phyloP scores from a whole-genome alignment of 2,329 filamentous ascomycete genomes.

The Xylaria sp. region DNA sequence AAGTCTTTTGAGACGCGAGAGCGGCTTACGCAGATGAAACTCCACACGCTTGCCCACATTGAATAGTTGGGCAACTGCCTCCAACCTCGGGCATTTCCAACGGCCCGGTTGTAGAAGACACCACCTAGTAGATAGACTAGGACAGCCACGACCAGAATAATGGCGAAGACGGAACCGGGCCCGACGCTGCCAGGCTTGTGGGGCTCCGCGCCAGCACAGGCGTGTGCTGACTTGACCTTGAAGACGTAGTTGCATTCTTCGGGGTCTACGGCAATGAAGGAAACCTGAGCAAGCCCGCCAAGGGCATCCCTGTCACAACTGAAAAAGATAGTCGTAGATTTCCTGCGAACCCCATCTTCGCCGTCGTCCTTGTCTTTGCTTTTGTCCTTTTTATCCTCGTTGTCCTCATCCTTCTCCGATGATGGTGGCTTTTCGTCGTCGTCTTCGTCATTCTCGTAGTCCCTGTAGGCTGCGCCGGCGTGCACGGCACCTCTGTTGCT shows the following conservation, averaged over 20 bases:
- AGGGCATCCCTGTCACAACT: conserved; percentile 88
- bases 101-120: conserved; percentile 94
- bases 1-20: conserved; percentile 17
- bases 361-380: conserved; percentile 40
- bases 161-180: conserved; percentile 82
- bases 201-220: conserved; percentile 75
- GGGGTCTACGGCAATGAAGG: conserved; percentile 84
- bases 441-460: conserved; percentile 48
- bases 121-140: conserved; percentile 92
- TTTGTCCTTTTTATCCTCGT: background rate
- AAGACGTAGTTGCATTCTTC: conserved; percentile 98
- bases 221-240: conserved; percentile 86
- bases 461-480: conserved; percentile 51
- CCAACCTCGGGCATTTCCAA: conserved; percentile 95
- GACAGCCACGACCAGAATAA: conserved; percentile 82
- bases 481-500: conserved; percentile 50
- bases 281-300: conserved; percentile 73
- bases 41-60: conserved; percentile 89
- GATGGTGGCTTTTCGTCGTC: conserved; percentile 46
- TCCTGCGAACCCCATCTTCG: conserved; percentile 59
- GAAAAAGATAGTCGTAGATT: conserved; percentile 91
- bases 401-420: conserved; percentile 28
- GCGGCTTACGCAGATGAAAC: conserved; percentile 79
- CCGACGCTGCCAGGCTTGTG: conserved; percentile 78
- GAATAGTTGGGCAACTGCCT: conserved; percentile 93